Evolutionary conservation across 208 protist genomes (phyloP).

Genomic region (Porcisia deanei): DNA sequence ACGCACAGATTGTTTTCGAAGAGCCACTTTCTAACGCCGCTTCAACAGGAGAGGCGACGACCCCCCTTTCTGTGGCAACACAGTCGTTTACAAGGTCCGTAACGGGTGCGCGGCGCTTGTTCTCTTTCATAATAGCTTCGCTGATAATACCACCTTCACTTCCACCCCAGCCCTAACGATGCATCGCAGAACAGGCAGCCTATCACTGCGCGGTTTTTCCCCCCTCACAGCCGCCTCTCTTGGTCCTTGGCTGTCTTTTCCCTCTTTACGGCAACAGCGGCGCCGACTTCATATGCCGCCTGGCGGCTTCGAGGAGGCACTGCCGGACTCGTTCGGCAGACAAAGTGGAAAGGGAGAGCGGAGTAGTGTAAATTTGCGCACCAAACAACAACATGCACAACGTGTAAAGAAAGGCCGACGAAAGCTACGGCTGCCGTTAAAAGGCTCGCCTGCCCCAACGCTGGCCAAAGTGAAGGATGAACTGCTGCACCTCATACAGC

Average conservation of each 20-base stretch:
- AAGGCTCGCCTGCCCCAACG: background rate
- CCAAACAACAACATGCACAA: slow-evolving; percentile 17
- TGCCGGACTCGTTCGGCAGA: slow-evolving; percentile 53
- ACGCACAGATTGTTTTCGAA: background rate
- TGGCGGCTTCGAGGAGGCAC: slow-evolving; percentile 55
- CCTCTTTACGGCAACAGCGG: background rate
- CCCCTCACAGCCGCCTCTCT: background rate
- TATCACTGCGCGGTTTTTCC: background rate
- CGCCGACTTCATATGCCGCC: slow-evolving; percentile 47
- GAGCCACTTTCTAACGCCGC: background rate
- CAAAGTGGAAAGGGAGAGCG: slow-evolving; percentile 44
- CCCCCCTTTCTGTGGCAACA: background rate
- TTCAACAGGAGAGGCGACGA: background rate
- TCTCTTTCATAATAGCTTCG: background rate
- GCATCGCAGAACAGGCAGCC: background rate
- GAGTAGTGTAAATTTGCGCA: slow-evolving; percentile 55
- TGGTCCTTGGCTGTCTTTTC: background rate
- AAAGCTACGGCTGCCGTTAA: slow-evolving; percentile 14
- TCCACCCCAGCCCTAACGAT: background rate
- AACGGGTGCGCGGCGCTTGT: background rate
- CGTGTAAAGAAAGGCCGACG: slow-evolving; percentile 8
- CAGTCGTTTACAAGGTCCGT: background rate
- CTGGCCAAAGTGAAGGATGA: slow-evolving; percentile 26
- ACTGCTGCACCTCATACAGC: slow-evolving; percentile 17
- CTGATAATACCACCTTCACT: background rate